Conservation (phyloP, 1,284 basidiomycete genomes). For the Cryptococcus hybrid region DNA sequence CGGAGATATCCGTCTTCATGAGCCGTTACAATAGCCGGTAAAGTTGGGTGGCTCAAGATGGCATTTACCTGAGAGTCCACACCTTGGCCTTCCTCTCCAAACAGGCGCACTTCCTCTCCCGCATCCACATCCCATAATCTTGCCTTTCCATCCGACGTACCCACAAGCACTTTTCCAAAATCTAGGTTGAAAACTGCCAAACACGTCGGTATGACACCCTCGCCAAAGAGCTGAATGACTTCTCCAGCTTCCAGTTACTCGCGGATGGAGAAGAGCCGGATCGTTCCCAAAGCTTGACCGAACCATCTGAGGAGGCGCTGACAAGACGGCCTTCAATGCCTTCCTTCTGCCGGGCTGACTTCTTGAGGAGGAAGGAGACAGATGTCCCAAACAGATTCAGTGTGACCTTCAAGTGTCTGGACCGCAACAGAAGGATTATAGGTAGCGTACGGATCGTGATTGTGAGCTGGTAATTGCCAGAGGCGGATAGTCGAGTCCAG, state of each 20-base stretch:
- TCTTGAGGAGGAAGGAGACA: slow-evolving; percentile 52
- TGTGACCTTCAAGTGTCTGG: slow-evolving; percentile 83
- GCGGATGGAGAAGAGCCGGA: slow-evolving; percentile 23
- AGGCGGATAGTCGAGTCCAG: slow-evolving; percentile 86
- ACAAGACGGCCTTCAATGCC: slow-evolving; percentile 61
- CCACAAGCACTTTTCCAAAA: slow-evolving; percentile 58
- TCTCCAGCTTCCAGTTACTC: slow-evolving; percentile 14
- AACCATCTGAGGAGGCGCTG: slow-evolving; percentile 85
- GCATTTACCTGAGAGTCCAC: slow-evolving; percentile 78
- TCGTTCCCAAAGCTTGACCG: slow-evolving; percentile 90
- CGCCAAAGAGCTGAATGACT: slow-evolving; percentile 10
- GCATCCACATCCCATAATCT: slow-evolving; percentile 87
- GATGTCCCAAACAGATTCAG: slow-evolving; percentile 94
- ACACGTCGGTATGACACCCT: slow-evolving; percentile 63
- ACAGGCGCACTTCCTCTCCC: slow-evolving; percentile 70
- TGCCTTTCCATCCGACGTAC: slow-evolving; percentile 84
- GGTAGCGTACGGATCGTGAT: slow-evolving; percentile 77
- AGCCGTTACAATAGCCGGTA: slow-evolving; percentile 81
- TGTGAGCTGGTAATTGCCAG: slow-evolving; percentile 72
- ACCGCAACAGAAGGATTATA: slow-evolving; percentile 75
- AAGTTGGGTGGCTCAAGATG: slow-evolving; percentile 85
- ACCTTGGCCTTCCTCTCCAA: slow-evolving; percentile 44
- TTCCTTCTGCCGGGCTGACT: not conserved
- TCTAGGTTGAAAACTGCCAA: slow-evolving; percentile 55
- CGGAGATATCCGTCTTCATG: slow-evolving; percentile 94